Base-by-base conservation (phyloP, 495 filamentous ascomycete species). In the Acidomyces sp. region DNA sequence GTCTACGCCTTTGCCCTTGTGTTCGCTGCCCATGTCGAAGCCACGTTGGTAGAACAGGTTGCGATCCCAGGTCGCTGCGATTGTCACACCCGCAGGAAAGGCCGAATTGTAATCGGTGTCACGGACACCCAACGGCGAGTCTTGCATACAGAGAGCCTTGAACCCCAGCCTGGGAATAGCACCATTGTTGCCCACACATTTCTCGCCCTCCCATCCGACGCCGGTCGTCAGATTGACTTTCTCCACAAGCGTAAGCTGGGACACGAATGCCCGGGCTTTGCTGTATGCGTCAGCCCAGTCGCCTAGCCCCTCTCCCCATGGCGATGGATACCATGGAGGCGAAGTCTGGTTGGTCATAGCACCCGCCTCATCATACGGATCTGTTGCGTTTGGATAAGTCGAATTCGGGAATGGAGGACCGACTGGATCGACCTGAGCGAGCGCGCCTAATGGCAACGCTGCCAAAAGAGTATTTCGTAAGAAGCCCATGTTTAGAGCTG, bases 181-280 rank as follows among this genome's bases (percentile, higher is more conserved):
- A 2, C 82, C 82, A 27, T 62, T 67, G 44, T 93, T 74, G 34
- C 86, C 86, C 11, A 94, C 86, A 54, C 85, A 93, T 53, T 71
- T 69, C 42, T 81, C 83, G 19, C 70, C 65, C 49, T 69, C 55
- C 85, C 85, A 93, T 10, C 85, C 85, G 46, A 78, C 68, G 57
- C 86, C 86, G 7, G 84, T 93, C 1, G 86, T 93, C 43, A 95
- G 52, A 53, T 95, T 95, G 56, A 93, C 81, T 67, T 94, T 94
- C 65, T 94, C 86, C 9, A 78, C 61, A 42, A 94, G 61, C 0
- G 85, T 94, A 57, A 94, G 63, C 60, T 84, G 74, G 5, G 76
- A 78, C 26, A 94, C 86, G 45, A 93, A 88, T 0, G 64, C 70
- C 45, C 72, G 72, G 4, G 86, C 86, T 50, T 84, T 79, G 24